Percentiles rank a stretch among this genome's conserved stretches.
Evolutionary conservation across 805 yeast genomes (phyloP).

Genomic region (Blastobotrys mokoenaii): DNA sequence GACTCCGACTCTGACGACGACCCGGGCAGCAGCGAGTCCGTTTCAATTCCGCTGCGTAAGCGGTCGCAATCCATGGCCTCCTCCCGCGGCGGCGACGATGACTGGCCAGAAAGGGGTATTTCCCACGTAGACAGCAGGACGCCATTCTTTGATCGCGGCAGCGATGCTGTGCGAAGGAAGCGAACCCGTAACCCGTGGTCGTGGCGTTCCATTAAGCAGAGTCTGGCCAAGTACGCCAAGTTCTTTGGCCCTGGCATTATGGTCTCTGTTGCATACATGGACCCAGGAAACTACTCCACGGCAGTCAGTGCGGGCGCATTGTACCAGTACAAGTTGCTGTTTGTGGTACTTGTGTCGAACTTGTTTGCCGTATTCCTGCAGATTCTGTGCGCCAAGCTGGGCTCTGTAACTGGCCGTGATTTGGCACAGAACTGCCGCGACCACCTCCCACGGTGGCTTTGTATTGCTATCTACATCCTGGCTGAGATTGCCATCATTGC

Average conservation of each 20-base stretch:
- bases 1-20: background rate
- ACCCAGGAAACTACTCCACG: conserved; percentile 89
- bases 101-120: background rate
- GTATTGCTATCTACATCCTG: conserved; percentile 51
- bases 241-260: conserved; percentile 85
- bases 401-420: conserved; percentile 84
- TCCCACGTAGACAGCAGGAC: background rate
- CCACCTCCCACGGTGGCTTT: conserved; percentile 61
- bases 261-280: conserved; percentile 87
- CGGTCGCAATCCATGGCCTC: background rate
- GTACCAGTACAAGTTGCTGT: conserved; percentile 63
- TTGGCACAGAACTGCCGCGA: conserved; percentile 75
- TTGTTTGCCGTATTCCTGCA: conserved; percentile 78
- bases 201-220: background rate
- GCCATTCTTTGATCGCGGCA: background rate
- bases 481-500: conserved; percentile 87
- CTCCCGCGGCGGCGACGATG: background rate
- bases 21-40: background rate
- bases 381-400: conserved; percentile 73
- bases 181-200: background rate
- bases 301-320: conserved; percentile 85
- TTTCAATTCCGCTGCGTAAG: background rate
- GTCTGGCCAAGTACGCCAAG: conserved; percentile 42
- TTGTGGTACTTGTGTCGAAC: conserved; percentile 68
- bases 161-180: background rate